Percentiles rank a stretch among this genome's conserved stretches.
Conservation (phyloP, 2,329 filamentous ascomycete genomes). For the Oidium heveae region DNA sequence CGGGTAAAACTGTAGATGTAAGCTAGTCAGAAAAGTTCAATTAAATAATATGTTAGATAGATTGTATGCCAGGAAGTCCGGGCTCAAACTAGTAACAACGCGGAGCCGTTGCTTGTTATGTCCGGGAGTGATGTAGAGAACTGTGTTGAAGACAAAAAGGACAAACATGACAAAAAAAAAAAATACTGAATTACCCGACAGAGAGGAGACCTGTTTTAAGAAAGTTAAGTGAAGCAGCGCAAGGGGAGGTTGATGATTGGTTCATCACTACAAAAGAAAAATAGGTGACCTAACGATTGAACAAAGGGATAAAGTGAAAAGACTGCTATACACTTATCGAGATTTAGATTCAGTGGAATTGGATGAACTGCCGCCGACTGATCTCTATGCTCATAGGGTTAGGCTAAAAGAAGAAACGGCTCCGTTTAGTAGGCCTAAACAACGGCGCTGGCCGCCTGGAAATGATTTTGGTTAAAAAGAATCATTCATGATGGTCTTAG, state of each 20-base stretch:
- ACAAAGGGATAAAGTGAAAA: neutral
- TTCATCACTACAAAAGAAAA: neutral
- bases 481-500: too few species aligned
- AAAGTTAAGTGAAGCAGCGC: neutral
- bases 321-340: neutral
- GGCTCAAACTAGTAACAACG: neutral
- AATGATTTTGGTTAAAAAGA: too few species aligned
- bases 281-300: neutral
- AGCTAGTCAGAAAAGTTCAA: neutral
- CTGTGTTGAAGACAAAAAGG: neutral
- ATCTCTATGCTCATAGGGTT: neutral
- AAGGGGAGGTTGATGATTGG: neutral
- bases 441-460: neutral
- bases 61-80: neutral
- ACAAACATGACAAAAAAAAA: neutral
- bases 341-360: neutral
- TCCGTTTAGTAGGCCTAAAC: neutral
- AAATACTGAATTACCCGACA: neutral
- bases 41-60: neutral
- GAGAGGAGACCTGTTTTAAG: neutral
- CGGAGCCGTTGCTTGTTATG: neutral
- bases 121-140: neutral
- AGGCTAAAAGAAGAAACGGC: neutral
- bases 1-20: neutral
- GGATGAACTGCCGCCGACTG: neutral